Evolutionary conservation across 305 asterid species (phyloP).

Genomic region (Fraxinus sp.): DNA sequence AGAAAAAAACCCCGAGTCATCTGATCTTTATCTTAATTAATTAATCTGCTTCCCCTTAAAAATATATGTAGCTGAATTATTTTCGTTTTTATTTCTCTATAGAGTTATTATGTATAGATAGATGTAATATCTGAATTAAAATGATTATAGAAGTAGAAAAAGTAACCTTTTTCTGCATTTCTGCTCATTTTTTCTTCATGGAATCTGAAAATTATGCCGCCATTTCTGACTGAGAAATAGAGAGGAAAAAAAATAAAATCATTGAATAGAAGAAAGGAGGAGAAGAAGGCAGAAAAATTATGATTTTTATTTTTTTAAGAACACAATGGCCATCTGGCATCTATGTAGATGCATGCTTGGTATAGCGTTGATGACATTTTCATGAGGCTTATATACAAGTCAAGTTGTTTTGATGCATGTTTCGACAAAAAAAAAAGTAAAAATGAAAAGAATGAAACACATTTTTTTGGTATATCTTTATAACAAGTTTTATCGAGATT

Average conservation of each 20-base stretch:
- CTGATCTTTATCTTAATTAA: background rate
- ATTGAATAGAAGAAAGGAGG: background rate
- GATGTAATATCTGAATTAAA: background rate
- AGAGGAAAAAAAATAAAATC: background rate
- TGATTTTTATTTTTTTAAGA: background rate
- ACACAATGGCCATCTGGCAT: background rate
- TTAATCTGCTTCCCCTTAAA: background rate
- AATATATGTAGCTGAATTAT: background rate
- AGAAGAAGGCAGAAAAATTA: background rate
- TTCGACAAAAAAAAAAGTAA: background rate
- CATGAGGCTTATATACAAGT: background rate
- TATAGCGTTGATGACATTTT: background rate
- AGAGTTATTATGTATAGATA: background rate
- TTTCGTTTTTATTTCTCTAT: background rate
- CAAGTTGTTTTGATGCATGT: background rate
- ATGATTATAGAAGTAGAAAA: background rate
- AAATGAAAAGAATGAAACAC: background rate
- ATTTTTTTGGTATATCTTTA: background rate
- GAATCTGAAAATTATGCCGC: constrained; percentile 9
- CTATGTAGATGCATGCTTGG: background rate
- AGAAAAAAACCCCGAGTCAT: constrained; percentile 4
- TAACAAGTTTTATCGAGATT: background rate
- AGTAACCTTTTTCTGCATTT: background rate
- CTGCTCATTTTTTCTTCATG: constrained; percentile 1
- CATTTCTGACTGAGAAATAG: constrained; percentile 18